Percentiles rank a stretch among this genome's conserved stretches.
Conservation (phyloP, 306 rosid genomes). For the Macrotyloma uniflorum region DNA sequence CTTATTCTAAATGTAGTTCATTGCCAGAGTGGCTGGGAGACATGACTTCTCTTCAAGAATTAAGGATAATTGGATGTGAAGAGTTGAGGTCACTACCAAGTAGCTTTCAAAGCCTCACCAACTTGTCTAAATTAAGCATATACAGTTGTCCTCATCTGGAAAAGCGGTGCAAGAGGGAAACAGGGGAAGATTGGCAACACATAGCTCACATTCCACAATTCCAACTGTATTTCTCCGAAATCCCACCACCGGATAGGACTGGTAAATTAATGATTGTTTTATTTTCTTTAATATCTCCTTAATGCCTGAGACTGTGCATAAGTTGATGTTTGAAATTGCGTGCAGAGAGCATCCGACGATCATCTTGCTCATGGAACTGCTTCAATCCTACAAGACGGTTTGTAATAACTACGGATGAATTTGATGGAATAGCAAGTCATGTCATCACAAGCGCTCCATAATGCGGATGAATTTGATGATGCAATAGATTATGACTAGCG, state of each 20-base stretch:
- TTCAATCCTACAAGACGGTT: too few relatives aligned
- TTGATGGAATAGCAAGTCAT: too few relatives aligned
- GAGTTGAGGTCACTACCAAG: constrained; percentile 10
- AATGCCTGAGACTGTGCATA: too few relatives aligned
- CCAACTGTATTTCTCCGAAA: too few relatives aligned
- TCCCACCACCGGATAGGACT: too few relatives aligned
- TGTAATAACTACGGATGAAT: too few relatives aligned
- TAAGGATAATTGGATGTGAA: fast-evolving
- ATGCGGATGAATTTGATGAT: too few relatives aligned
- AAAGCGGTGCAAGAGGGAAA: constrained; percentile 7
- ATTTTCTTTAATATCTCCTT: too few relatives aligned
- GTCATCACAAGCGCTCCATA: too few relatives aligned
- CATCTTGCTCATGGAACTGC: too few relatives aligned
- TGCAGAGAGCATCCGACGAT: not conserved
- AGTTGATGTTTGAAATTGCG: not conserved
- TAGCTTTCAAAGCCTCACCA: constrained; percentile 14
- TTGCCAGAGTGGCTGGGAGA: constrained; percentile 19
- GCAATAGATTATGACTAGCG: too few relatives aligned
- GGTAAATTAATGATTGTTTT: not conserved
- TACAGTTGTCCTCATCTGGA: fast-evolving
- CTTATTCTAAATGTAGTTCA: fast-evolving
- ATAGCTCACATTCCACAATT: not conserved
- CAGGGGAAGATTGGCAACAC: not conserved
- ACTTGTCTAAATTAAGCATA: not conserved
- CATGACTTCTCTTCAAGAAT: not conserved